Evolutionary conservation across 768 basidiomycete species (phyloP).

Genomic region (Megacollybia marginata): DNA sequence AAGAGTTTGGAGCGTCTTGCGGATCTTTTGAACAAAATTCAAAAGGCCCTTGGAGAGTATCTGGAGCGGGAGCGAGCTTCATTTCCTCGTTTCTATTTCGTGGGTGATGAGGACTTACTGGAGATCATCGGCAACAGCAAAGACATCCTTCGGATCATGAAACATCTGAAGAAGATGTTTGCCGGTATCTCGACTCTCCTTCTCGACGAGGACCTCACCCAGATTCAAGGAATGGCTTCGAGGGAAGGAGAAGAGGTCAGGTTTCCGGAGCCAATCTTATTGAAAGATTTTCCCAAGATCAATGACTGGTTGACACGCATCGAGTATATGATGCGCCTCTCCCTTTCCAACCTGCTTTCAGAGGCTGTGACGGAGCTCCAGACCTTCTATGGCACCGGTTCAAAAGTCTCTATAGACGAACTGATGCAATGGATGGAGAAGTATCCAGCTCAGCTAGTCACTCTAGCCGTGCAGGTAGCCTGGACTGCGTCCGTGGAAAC

Average conservation of each 20-base stretch:
- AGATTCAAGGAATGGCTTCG: constrained; percentile 91
- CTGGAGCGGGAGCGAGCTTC: constrained; percentile 94
- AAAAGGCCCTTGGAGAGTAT: constrained; percentile 98
- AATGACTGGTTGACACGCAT: constrained; percentile 96
- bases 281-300: constrained; percentile 95
- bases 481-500: constrained; percentile 86
- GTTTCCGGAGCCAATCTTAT: constrained; percentile 74
- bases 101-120: constrained; percentile 96
- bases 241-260: constrained; percentile 91
- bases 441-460: constrained; percentile 94
- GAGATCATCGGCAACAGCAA: constrained; percentile 99
- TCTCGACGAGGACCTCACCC: constrained; percentile 81
- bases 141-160: constrained; percentile 96
- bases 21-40: constrained; percentile 95
- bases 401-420: constrained; percentile 50
- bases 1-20: constrained; percentile 96
- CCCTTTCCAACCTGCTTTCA: constrained; percentile 75
- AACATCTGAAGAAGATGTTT: constrained; percentile 99
- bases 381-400: constrained; percentile 65
- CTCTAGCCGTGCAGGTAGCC: constrained; percentile 88
- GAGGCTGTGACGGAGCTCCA: constrained; percentile 78
- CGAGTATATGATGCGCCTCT: constrained; percentile 88
- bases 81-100: constrained; percentile 99
- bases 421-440: constrained; percentile 90
- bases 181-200: constrained; percentile 89